A percentile compares a stretch with the other conserved stretches of the same genome.
phyloP scores from a whole-genome alignment of 2,329 filamentous ascomycete species.

The Venturia carpophila region DNA sequence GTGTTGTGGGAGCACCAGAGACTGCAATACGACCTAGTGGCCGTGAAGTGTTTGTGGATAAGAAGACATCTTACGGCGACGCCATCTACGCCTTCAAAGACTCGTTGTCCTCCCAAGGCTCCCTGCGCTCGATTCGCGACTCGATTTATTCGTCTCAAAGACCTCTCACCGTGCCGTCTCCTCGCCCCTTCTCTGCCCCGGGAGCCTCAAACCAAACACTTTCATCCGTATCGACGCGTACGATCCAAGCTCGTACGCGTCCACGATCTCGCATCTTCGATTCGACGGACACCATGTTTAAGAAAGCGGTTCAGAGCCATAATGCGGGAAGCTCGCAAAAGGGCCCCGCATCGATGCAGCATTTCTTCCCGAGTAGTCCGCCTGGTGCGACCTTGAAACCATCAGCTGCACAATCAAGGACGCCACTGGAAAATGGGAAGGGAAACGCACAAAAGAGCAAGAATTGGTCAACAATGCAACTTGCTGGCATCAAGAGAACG shows the following conservation, averaged over 20 bases:
- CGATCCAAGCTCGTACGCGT: background rate
- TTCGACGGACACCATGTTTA: slow-evolving; percentile 16
- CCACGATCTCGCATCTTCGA: slow-evolving; percentile 14
- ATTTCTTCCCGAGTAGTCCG: slow-evolving; percentile 10
- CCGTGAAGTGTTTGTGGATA: background rate
- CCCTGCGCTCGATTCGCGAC: background rate
- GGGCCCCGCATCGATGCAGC: slow-evolving; percentile 2
- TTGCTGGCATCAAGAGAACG: slow-evolving; percentile 36
- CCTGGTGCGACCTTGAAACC: background rate
- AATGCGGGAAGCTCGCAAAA: slow-evolving; percentile 7
- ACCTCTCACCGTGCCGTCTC: background rate
- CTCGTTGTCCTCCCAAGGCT: background rate
- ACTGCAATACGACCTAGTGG: background rate
- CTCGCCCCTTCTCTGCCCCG: background rate
- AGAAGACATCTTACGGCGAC: background rate
- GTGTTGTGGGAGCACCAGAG: background rate
- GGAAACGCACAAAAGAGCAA: background rate
- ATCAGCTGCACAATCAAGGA: background rate
- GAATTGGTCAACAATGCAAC: background rate
- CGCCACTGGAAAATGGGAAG: background rate
- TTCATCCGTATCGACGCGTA: slow-evolving; percentile 1
- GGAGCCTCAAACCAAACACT: slow-evolving; percentile 1
- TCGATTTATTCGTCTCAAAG: background rate
- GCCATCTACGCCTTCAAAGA: background rate
- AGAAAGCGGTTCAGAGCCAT: slow-evolving; percentile 13